These are phyloP conservation scores for Lecanicillium sp. DNA, from an alignment of 2,329 filamentous ascomycete genomes.

Conservation along the genomic window DNA sequence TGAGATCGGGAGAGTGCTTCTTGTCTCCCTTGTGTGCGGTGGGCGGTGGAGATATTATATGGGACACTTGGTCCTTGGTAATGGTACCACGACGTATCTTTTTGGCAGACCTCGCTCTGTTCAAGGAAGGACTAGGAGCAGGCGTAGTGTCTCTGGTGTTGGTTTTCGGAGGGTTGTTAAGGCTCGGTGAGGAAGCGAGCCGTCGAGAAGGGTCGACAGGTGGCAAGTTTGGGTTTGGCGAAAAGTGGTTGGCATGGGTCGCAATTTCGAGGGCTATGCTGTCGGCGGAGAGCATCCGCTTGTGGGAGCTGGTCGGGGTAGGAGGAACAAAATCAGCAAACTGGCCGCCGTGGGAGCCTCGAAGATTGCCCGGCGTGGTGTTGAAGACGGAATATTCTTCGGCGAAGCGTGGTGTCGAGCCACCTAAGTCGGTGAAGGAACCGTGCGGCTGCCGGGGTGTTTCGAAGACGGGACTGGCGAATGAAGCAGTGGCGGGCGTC, in stretches of 20 bases:
- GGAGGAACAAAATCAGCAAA: constrained; percentile 41
- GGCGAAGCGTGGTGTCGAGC: constrained; percentile 57
- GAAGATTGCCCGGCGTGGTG: constrained; percentile 54
- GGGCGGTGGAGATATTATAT: constrained; percentile 56
- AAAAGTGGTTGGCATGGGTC: constrained; percentile 58
- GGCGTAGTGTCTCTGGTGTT: constrained; percentile 24
- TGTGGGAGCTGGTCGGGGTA: constrained; percentile 35
- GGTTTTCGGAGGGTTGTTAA: constrained; percentile 29
- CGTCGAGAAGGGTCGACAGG: constrained; percentile 54
- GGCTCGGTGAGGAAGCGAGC: constrained; percentile 52
- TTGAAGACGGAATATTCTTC: constrained; percentile 62
- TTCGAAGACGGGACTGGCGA: constrained; percentile 51
- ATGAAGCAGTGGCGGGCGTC: constrained; percentile 48
- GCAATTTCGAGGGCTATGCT: constrained; percentile 45
- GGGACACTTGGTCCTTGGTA: constrained; percentile 32
- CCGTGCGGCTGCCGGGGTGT: constrained; percentile 46
- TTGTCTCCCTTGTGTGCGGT: constrained; percentile 50
- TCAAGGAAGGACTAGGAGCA: constrained; percentile 25
- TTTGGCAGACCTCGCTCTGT: constrained; percentile 31
- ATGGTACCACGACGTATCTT: constrained; percentile 39
- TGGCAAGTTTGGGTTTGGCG: constrained; percentile 48
- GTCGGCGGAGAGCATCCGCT: constrained; percentile 46
- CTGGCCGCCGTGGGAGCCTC: constrained; percentile 35
- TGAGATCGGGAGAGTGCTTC: constrained; percentile 49
- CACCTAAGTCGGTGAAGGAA: constrained; percentile 42